Conservation (phyloP, 2,329 filamentous ascomycete genomes). For the Phyllachora maydis region DNA sequence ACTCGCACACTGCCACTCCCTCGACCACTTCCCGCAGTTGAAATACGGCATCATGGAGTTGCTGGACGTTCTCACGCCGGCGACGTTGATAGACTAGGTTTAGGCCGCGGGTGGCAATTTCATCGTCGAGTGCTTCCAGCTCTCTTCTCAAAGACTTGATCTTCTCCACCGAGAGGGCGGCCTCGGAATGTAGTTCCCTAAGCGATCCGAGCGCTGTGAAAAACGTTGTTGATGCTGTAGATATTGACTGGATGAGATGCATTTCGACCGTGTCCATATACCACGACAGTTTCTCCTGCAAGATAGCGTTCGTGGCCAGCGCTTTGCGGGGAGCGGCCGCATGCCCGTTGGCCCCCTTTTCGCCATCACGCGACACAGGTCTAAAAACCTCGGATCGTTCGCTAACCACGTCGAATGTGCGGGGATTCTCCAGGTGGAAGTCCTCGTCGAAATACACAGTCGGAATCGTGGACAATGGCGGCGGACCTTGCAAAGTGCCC, state of each 20-base stretch:
- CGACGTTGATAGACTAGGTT: conserved; percentile 70
- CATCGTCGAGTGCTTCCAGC: conserved; percentile 59
- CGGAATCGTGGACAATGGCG: conserved; percentile 81
- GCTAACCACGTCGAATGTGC: conserved; percentile 91
- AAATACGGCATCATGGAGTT: conserved; percentile 61
- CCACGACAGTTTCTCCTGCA: conserved; percentile 97
- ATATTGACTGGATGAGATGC: conserved; percentile 90
- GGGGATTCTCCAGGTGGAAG: conserved; percentile 87
- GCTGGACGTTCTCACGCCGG: conserved; percentile 64
- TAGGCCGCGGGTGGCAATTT: conserved; percentile 70
- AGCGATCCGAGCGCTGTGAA: conserved; percentile 86
- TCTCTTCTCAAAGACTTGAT: conserved; percentile 70
- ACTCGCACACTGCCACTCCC: conserved; percentile 56
- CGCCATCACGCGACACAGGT: conserved; percentile 31
- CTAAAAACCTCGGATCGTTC: conserved; percentile 93
- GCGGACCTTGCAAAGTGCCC: conserved; percentile 48
- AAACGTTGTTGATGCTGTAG: conserved; percentile 85
- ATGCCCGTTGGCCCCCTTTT: conserved; percentile 35
- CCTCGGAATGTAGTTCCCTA: conserved; percentile 78
- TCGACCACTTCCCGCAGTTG: conserved; percentile 67
- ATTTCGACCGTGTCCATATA: conserved; percentile 99
- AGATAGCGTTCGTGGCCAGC: conserved; percentile 83
- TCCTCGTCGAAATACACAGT: conserved; percentile 86
- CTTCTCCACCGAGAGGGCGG: conserved; percentile 70
- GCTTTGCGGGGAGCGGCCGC: conserved; percentile 54